Evolutionary conservation across 306 rosid genomes (phyloP).

Genomic region (Neltuma alba): DNA sequence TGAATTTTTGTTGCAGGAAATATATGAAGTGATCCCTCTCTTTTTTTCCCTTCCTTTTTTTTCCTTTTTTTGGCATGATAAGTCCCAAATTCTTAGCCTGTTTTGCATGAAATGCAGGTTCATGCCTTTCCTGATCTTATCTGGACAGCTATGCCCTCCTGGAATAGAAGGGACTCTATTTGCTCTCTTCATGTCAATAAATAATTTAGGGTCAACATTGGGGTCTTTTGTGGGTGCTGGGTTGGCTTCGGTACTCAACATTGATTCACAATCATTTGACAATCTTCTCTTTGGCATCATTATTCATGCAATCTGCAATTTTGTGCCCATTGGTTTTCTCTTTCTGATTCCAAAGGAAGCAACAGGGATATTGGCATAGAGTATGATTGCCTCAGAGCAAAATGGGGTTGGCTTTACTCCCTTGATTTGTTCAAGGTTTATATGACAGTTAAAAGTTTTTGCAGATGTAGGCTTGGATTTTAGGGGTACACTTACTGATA

Average conservation of each 20-base stretch:
- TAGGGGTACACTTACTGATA: background rate
- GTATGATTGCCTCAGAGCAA: slow-evolving; percentile 1
- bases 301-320: slow-evolving; percentile 54
- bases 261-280: slow-evolving; percentile 58
- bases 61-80: too few species aligned
- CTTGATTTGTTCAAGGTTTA: background rate
- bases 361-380: slow-evolving; percentile 49
- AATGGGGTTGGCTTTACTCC: background rate
- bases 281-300: slow-evolving; percentile 49
- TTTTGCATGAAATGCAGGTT: slow-evolving; percentile 44
- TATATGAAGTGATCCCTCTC: background rate
- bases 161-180: slow-evolving; percentile 70
- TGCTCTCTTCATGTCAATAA: slow-evolving; percentile 67
- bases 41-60: too few species aligned
- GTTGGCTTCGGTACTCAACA: slow-evolving; percentile 54
- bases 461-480: background rate
- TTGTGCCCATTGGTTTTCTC: slow-evolving; percentile 51
- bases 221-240: slow-evolving; percentile 62
- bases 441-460: background rate
- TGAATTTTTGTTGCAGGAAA: background rate
- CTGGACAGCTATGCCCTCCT: slow-evolving; percentile 66
- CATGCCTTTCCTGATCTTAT: slow-evolving; percentile 69
- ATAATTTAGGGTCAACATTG: slow-evolving; percentile 58
- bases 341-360: slow-evolving; percentile 66
- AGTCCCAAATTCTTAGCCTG: background rate